Conservation (phyloP, 2,329 filamentous ascomycete genomes). For the Tympanopsis confertula region DNA sequence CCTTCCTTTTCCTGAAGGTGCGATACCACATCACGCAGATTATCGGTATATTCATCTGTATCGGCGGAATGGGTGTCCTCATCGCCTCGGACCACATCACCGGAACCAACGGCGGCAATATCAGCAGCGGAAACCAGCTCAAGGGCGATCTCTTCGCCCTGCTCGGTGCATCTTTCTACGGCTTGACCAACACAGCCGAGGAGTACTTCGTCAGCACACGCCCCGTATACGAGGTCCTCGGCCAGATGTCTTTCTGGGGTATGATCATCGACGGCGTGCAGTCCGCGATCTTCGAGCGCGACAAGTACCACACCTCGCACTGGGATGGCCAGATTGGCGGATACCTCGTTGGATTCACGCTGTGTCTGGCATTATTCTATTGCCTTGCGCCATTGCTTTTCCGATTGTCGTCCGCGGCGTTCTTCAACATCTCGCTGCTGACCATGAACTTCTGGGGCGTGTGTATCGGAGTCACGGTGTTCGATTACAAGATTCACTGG, state of each 20-base stretch:
- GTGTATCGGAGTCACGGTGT: slow-evolving; percentile 51
- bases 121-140: slow-evolving; percentile 35
- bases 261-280: slow-evolving; percentile 57
- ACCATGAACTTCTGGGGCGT: slow-evolving; percentile 63
- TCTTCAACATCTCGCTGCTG: slow-evolving; percentile 58
- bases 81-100: slow-evolving; percentile 8
- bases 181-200: slow-evolving; percentile 50
- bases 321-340: slow-evolving; percentile 40
- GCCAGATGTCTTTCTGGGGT: slow-evolving; percentile 53
- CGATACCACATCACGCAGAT: slow-evolving; percentile 56
- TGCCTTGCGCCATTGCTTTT: slow-evolving; percentile 51
- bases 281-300: slow-evolving; percentile 53
- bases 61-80: slow-evolving; percentile 35
- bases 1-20: slow-evolving; percentile 48
- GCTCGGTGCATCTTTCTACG: slow-evolving; percentile 53
- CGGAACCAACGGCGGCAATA: slow-evolving; percentile 15
- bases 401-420: slow-evolving; percentile 50
- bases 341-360: slow-evolving; percentile 51
- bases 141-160: slow-evolving; percentile 59
- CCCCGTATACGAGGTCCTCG: slow-evolving; percentile 57
- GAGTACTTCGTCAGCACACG: slow-evolving; percentile 55
- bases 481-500: slow-evolving; percentile 46
- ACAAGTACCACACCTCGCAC: slow-evolving; percentile 32
- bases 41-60: slow-evolving; percentile 51
- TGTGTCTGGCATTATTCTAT: slow-evolving; percentile 54